Percentiles rank a stretch among this genome's conserved stretches.
These are phyloP conservation scores for Salvia hispanica DNA, from an alignment of 257 asterid genomes.

Conservation along the genomic window DNA sequence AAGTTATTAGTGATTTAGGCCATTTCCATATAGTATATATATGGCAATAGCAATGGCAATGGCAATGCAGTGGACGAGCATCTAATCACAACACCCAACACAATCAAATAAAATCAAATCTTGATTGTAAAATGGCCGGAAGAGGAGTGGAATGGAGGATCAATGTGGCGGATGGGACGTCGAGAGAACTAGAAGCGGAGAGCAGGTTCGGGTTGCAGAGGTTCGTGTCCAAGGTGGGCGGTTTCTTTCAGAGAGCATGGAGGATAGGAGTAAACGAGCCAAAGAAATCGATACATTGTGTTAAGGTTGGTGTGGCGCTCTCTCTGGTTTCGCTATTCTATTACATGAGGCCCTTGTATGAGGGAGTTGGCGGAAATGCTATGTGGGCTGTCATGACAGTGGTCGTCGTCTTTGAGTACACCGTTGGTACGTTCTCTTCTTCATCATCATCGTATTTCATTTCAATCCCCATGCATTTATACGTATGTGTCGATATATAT, in stretches of 20 bases:
- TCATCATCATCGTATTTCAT: no score
- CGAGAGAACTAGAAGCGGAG: conserved; percentile 44
- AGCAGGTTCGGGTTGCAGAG: conserved; percentile 24
- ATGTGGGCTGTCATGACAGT: conserved; percentile 97
- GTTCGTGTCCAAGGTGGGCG: conserved; percentile 30
- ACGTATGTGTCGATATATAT: background rate
- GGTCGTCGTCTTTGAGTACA: conserved; percentile 77
- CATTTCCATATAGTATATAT: no score
- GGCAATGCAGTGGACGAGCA: conserved; percentile 28
- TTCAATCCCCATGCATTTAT: background rate
- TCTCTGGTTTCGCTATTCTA: conserved; percentile 70
- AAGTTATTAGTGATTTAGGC: conserved; percentile 23
- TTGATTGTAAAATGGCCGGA: conserved; percentile 51
- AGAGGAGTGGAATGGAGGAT: conserved; percentile 67
- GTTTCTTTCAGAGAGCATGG: conserved; percentile 66
- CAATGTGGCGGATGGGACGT: conserved; percentile 51
- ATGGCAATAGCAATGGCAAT: no score
- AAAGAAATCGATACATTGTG: conserved; percentile 63
- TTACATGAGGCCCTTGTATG: conserved; percentile 79
- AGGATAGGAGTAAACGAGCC: conserved; percentile 60
- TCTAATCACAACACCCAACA: conserved; percentile 36
- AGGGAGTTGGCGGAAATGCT: conserved; percentile 81
- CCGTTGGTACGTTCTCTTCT: conserved; percentile 54
- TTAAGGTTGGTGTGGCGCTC: conserved; percentile 79
- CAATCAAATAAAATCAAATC: conserved; percentile 25